A percentile compares a stretch with the other conserved stretches of the same genome.
Conservation (phyloP, 805 yeast species). For the Brettanomyces bruxellensis region DNA sequence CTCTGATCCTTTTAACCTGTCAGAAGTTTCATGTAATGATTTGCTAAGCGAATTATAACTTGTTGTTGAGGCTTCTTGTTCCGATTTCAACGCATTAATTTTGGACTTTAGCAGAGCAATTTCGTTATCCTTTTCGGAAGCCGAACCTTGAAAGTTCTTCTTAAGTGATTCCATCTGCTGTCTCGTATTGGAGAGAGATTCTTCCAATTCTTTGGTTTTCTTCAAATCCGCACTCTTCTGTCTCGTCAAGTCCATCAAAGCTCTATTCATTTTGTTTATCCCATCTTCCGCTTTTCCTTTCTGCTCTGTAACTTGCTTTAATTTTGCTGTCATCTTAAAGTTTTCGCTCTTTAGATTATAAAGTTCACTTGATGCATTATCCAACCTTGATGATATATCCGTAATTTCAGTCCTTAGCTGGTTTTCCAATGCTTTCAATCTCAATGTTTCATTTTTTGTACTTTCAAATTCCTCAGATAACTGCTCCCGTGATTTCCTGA, state of each 20-base stretch:
- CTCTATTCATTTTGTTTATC: slow-evolving; percentile 83
- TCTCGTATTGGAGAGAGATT: slow-evolving; percentile 25
- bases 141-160: slow-evolving; percentile 16
- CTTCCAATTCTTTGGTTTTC: slow-evolving; percentile 33
- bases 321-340: slow-evolving; percentile 22
- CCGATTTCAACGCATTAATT: slow-evolving; percentile 8
- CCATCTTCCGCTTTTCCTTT: slow-evolving; percentile 64
- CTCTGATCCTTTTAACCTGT: slow-evolving; percentile 17
- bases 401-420: slow-evolving; percentile 29
- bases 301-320: slow-evolving; percentile 24
- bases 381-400: slow-evolving; percentile 10
- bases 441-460: slow-evolving; percentile 18
- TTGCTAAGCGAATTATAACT: slow-evolving; percentile 19
- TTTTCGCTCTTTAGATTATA: slow-evolving; percentile 11
- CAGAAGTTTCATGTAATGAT: slow-evolving; percentile 15
- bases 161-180: slow-evolving; percentile 22
- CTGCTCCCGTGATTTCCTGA: slow-evolving; percentile 21
- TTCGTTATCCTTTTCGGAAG: slow-evolving; percentile 14
- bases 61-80: slow-evolving; percentile 13
- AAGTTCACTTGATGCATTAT: slow-evolving; percentile 14
- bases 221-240: slow-evolving; percentile 46
- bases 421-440: slow-evolving; percentile 12
- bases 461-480: slow-evolving; percentile 13
- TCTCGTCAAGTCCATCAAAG: slow-evolving; percentile 55
- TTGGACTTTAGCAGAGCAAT: slow-evolving; percentile 14